These are phyloP conservation scores for Talaromyces adpressus DNA, from an alignment of 495 filamentous ascomycete species.

Conservation along the genomic window DNA sequence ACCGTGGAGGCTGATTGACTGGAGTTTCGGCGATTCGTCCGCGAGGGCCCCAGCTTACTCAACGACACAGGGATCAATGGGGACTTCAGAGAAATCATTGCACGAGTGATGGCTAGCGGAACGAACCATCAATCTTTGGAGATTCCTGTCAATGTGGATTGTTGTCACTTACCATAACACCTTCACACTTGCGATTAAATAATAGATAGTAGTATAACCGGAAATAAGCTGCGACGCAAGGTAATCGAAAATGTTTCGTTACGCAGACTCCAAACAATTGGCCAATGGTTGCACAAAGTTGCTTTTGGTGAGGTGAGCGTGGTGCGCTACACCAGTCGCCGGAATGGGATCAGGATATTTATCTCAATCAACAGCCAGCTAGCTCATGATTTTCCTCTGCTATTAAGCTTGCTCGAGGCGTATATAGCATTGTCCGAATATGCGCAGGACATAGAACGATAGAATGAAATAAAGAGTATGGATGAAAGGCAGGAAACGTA, in stretches of 20 bases:
- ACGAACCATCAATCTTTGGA: not conserved
- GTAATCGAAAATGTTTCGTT: not conserved
- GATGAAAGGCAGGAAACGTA: not conserved
- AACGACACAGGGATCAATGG: conserved; percentile 3
- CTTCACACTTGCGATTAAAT: not conserved
- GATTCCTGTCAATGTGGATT: not conserved
- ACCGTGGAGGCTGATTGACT: not conserved
- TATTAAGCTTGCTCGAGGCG: not conserved
- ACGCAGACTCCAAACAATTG: not conserved
- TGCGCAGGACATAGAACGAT: not conserved
- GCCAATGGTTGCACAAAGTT: conserved; percentile 1
- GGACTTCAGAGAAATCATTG: conserved; percentile 4
- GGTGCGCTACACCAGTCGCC: not conserved
- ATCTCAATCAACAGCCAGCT: not conserved
- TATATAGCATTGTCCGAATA: not conserved
- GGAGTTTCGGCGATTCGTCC: not conserved
- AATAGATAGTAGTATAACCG: not conserved
- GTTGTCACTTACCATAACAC: conserved; percentile 1
- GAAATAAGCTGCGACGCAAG: not conserved
- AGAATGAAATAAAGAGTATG: not conserved
- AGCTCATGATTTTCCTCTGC: not conserved
- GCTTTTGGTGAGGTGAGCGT: not conserved
- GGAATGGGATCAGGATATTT: not conserved
- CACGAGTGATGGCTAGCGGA: not conserved
- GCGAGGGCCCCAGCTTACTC: conserved; percentile 6